These are phyloP conservation scores for Trametes cubensis DNA, from an alignment of 768 basidiomycete genomes.

Conservation along the genomic window DNA sequence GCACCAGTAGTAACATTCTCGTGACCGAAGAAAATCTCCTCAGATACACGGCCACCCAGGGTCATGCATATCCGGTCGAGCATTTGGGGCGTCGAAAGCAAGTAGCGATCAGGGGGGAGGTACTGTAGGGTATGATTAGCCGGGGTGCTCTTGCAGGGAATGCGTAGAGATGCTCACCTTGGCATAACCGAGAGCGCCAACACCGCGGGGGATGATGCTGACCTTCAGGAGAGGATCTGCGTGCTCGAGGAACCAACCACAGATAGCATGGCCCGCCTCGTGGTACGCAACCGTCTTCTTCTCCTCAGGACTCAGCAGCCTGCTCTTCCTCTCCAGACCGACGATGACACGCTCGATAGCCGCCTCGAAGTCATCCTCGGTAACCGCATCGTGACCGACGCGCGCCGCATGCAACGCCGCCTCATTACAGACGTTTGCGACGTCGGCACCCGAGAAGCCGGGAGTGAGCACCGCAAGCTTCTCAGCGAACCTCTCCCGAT, in stretches of 20 bases:
- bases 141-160: neutral
- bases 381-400: conserved; percentile 73
- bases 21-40: conserved; percentile 94
- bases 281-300: conserved; percentile 99
- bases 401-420: conserved; percentile 95
- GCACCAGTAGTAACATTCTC: conserved; percentile 97
- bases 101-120: conserved; percentile 92
- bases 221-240: conserved; percentile 97
- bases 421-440: conserved; percentile 99
- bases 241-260: conserved; percentile 98
- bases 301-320: conserved; percentile 91
- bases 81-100: conserved; percentile 94
- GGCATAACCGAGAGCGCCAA: conserved; percentile 94
- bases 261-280: conserved; percentile 97
- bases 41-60: conserved; percentile 94
- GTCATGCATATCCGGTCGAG: conserved; percentile 98
- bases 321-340: conserved; percentile 93
- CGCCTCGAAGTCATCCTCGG: conserved; percentile 89
- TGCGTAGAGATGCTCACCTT: conserved; percentile 53
- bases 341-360: conserved; percentile 98
- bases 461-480: conserved; percentile 96
- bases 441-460: conserved; percentile 98
- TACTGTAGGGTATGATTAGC: conserved; percentile 54
- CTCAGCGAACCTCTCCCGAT: conserved; percentile 68
- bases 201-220: conserved; percentile 96